These are phyloP conservation scores for Cicer judaicum DNA, from an alignment of 306 rosid species.

Conservation along the genomic window DNA sequence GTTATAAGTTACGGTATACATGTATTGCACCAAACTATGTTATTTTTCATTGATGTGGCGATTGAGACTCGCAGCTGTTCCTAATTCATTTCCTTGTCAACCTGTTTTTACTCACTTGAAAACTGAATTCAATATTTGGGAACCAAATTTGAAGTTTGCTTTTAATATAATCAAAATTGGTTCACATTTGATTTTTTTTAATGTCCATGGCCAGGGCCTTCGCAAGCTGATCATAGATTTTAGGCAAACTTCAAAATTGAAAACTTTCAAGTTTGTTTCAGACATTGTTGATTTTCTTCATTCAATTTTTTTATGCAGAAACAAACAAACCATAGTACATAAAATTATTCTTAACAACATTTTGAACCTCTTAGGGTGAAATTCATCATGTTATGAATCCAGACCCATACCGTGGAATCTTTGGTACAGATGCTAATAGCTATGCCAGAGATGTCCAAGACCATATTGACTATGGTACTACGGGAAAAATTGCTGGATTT, in stretches of 20 bases:
- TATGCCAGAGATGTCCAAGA: slow-evolving; percentile 87
- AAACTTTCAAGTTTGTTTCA: slow-evolving; percentile 8
- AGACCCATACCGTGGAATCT: slow-evolving; percentile 83
- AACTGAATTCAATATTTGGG: slow-evolving; percentile 8
- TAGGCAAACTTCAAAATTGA: neutral
- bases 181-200: neutral
- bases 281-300: slow-evolving; percentile 7
- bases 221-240: neutral
- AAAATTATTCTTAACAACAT: slow-evolving; percentile 28
- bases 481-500: slow-evolving; percentile 86
- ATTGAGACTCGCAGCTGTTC: slow-evolving; percentile 7
- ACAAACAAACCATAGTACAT: slow-evolving; percentile 7
- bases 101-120: slow-evolving; percentile 13
- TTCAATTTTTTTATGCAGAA: neutral
- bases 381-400: slow-evolving; percentile 86
- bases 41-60: neutral
- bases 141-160: slow-evolving; percentile 1
- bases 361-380: slow-evolving; percentile 68
- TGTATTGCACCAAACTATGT: neutral
- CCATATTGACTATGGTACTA: slow-evolving; percentile 80
- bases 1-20: slow-evolving; percentile 11
- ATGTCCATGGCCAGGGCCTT: neutral
- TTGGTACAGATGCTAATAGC: slow-evolving; percentile 68
- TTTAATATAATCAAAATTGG: neutral
- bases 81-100: neutral